phyloP scores from a whole-genome alignment of 306 rosid species.

The Vicia sativa region DNA sequence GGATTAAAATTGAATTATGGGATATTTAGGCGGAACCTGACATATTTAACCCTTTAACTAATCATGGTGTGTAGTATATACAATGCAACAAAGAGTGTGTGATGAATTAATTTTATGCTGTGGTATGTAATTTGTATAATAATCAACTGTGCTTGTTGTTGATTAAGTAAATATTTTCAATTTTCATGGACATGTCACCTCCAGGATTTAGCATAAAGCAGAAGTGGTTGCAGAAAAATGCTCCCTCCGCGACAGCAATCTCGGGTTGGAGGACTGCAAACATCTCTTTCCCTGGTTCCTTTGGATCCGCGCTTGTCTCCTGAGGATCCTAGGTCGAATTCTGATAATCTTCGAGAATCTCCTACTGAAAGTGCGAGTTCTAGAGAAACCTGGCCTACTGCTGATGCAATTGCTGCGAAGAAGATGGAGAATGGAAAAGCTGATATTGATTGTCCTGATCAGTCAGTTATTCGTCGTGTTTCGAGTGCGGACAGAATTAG shows the following conservation, averaged over 20 bases:
- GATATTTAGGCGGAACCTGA: too few relatives aligned
- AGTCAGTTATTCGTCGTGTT: conserved; percentile 77
- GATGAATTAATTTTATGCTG: background rate
- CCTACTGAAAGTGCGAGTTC: conserved; percentile 98
- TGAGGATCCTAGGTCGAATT: conserved; percentile 84
- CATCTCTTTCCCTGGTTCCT: conserved; percentile 80
- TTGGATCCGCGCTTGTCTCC: conserved; percentile 77
- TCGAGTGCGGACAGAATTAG: conserved; percentile 80
- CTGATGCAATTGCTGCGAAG: conserved; percentile 68
- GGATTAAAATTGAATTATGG: too few relatives aligned
- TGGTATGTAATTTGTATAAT: conserved; percentile 29
- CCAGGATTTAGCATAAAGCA: conserved; percentile 67
- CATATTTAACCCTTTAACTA: background rate
- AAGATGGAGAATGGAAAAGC: conserved; percentile 86
- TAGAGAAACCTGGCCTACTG: conserved; percentile 84
- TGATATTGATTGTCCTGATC: conserved; percentile 70
- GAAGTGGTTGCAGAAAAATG: conserved; percentile 57
- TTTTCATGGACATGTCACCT: conserved; percentile 60
- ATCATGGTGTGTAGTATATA: background rate
- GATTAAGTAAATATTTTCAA: conserved; percentile 40
- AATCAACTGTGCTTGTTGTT: conserved; percentile 25
- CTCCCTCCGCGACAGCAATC: conserved; percentile 87
- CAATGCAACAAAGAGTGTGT: background rate
- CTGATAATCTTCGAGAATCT: conserved; percentile 76
- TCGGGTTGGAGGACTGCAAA: conserved; percentile 75